These are phyloP conservation scores for Gnomoniopsis sp. DNA, from an alignment of 2,329 filamentous ascomycete genomes.

Conservation along the genomic window DNA sequence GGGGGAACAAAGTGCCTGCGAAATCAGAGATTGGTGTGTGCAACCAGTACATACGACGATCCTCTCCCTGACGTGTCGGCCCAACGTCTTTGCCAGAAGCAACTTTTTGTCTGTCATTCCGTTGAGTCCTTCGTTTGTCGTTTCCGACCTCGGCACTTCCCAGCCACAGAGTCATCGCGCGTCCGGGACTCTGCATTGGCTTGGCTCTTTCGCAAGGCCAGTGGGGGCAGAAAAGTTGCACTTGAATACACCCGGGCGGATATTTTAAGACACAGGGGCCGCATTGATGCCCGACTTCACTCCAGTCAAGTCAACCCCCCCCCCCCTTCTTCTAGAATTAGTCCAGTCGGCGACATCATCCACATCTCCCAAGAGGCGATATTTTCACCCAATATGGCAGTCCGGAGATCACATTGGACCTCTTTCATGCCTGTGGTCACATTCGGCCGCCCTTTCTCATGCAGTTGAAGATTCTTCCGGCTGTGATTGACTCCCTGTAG, in stretches of 20 bases:
- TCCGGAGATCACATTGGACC: neutral
- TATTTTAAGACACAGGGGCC: slow-evolving; percentile 1
- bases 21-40: neutral
- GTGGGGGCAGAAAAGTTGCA: slow-evolving; percentile 2
- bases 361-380: slow-evolving; percentile 1
- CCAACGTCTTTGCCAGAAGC: neutral
- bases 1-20: neutral
- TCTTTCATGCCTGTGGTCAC: neutral
- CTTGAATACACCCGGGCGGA: slow-evolving; percentile 3
- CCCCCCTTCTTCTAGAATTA: neutral
- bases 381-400: neutral
- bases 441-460: neutral
- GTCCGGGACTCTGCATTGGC: neutral
- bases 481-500: neutral
- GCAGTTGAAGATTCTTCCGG: neutral
- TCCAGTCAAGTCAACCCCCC: slow-evolving; percentile 4
- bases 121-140: neutral
- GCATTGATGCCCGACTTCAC: slow-evolving; percentile 11
- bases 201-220: neutral
- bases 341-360: neutral
- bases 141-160: neutral
- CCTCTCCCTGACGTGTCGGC: neutral
- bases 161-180: neutral
- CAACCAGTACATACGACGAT: neutral
- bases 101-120: neutral